These are phyloP conservation scores for Daldinia loculata DNA, from an alignment of 495 filamentous ascomycete species.

Conservation along the genomic window DNA sequence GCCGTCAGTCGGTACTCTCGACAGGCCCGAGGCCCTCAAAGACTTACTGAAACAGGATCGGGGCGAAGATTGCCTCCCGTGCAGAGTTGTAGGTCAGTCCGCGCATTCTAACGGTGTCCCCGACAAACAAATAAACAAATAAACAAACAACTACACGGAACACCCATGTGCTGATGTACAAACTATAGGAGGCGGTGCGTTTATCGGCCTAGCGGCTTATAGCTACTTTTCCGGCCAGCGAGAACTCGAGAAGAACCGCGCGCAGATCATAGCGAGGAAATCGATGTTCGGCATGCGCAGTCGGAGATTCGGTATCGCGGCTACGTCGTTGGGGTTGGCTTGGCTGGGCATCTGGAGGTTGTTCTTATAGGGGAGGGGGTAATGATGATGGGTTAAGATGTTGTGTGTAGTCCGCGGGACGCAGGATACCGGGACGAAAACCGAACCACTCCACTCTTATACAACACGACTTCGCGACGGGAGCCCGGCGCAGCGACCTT, in stretches of 20 bases:
- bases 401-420: not conserved
- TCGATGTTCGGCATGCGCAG: constrained; percentile 81
- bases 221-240: constrained; percentile 81
- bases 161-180: constrained; percentile 3
- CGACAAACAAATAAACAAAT: too few relatives aligned
- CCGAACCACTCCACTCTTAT: constrained; percentile 22
- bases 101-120: not conserved
- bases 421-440: not conserved
- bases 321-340: constrained; percentile 73
- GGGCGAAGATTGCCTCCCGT: constrained; percentile 74
- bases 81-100: constrained; percentile 70
- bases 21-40: constrained; percentile 61
- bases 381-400: not conserved
- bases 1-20: constrained; percentile 52
- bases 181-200: constrained; percentile 76
- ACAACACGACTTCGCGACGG: not conserved
- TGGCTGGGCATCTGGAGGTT: constrained; percentile 68
- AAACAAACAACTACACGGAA: too few relatives aligned
- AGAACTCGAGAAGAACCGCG: constrained; percentile 75
- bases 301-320: constrained; percentile 72
- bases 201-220: constrained; percentile 89
- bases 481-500: not conserved
- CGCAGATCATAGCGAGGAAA: constrained; percentile 72
- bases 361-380: constrained; percentile 26
- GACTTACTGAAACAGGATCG: constrained; percentile 67